Conservation (phyloP, 257 asterid species). For the Solanum chmielewskii region DNA sequence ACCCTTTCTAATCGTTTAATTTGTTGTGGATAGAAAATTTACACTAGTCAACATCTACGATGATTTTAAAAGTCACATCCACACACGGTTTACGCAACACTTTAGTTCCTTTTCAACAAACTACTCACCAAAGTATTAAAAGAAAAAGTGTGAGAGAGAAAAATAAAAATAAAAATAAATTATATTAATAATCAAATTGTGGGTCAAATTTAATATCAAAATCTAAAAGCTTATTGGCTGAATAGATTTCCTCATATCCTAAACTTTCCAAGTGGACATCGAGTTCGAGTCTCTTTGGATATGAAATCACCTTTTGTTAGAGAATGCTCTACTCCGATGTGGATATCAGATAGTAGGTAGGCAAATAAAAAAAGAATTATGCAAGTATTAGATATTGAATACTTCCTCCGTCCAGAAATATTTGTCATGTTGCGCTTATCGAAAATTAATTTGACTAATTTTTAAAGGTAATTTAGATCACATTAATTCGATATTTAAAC, state of each 20-base stretch:
- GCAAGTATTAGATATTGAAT: too few species aligned
- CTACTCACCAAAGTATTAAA: neutral
- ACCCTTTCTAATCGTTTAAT: neutral
- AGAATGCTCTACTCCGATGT: too few species aligned
- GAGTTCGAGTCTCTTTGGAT: neutral
- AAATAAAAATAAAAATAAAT: neutral
- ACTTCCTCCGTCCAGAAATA: too few species aligned
- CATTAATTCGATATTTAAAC: too few species aligned
- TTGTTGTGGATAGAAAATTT: neutral
- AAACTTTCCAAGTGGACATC: neutral
- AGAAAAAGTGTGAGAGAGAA: neutral
- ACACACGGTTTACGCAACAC: neutral
- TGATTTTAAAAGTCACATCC: neutral
- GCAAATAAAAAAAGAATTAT: too few species aligned
- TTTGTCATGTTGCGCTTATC: too few species aligned
- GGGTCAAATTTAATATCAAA: conserved; percentile 20
- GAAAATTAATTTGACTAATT: too few species aligned
- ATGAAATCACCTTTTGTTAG: fast-evolving
- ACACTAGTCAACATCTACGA: neutral
- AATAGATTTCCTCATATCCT: conserved; percentile 14
- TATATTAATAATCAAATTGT: neutral
- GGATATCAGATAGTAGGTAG: too few species aligned
- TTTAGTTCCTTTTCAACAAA: neutral
- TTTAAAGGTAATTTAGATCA: too few species aligned
- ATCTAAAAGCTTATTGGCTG: conserved; percentile 17